phyloP scores from a whole-genome alignment of 257 asterid genomes.

The Coffea eugenioides region DNA sequence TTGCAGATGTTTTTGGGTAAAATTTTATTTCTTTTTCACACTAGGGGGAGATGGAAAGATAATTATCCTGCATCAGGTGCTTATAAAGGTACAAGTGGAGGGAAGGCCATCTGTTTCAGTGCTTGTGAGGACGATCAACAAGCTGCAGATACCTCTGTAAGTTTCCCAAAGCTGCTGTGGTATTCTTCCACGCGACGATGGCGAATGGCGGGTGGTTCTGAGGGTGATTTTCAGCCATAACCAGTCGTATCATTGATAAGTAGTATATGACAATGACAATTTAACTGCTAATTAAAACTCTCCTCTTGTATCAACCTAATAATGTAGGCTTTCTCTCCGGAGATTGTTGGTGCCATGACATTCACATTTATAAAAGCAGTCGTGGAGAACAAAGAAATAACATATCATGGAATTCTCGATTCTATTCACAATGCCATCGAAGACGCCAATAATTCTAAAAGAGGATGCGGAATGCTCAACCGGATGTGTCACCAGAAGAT shows the following conservation, averaged over 20 bases:
- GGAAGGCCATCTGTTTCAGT: slow-evolving; percentile 64
- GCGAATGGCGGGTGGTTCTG: neutral
- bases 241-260: neutral
- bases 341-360: slow-evolving; percentile 67
- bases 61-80: slow-evolving; percentile 45
- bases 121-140: slow-evolving; percentile 79
- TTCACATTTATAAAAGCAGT: slow-evolving; percentile 53
- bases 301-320: neutral
- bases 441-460: slow-evolving; percentile 33
- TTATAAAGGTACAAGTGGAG: slow-evolving; percentile 58
- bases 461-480: slow-evolving; percentile 30
- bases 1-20: too few relatives aligned
- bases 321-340: slow-evolving; percentile 49
- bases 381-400: slow-evolving; percentile 29
- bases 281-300: neutral
- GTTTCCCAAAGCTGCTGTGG: neutral
- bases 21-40: neutral
- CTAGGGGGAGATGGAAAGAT: slow-evolving; percentile 52
- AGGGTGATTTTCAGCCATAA: neutral
- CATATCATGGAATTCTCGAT: slow-evolving; percentile 44
- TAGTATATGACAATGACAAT: neutral
- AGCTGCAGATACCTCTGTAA: slow-evolving; percentile 75
- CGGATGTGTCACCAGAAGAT: slow-evolving; percentile 46
- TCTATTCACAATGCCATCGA: slow-evolving; percentile 40
- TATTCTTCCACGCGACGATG: neutral